Conservation (phyloP, 305 asterid species). For the Andrographis paniculata region DNA sequence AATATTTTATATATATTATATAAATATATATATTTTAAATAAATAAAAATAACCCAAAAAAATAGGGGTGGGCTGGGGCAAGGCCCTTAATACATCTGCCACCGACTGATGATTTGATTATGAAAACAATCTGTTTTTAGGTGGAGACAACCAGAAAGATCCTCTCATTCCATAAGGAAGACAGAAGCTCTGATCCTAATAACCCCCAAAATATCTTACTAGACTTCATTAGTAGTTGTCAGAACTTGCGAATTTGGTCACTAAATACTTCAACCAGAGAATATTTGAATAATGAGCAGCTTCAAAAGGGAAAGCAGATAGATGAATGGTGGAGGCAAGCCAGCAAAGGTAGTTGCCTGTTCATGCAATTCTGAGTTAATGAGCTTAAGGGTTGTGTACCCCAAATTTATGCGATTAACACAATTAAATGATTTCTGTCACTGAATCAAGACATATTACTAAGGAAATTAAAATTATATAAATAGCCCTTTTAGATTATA, state of each 20-base stretch:
- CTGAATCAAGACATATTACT: too few relatives aligned
- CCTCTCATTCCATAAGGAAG: constrained; percentile 93
- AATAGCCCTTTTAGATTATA: too few relatives aligned
- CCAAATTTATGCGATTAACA: too few relatives aligned
- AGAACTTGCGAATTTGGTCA: constrained; percentile 94
- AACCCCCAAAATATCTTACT: constrained; percentile 88
- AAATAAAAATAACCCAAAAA: too few relatives aligned
- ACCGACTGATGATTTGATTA: constrained; percentile 12
- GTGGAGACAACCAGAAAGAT: constrained; percentile 95
- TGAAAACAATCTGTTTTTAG: constrained; percentile 33
- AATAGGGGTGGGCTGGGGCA: too few relatives aligned
- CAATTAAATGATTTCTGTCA: too few relatives aligned
- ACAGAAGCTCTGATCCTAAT: constrained; percentile 76
- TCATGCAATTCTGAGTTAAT: constrained; percentile 2
- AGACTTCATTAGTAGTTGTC: constrained; percentile 98
- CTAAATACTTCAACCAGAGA: constrained; percentile 85
- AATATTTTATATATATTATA: too few relatives aligned
- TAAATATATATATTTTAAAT: too few relatives aligned
- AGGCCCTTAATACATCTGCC: too few relatives aligned
- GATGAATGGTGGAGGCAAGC: constrained; percentile 99
- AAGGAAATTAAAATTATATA: too few relatives aligned
- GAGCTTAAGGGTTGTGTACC: constrained; percentile 1
- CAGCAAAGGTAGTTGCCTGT: constrained; percentile 61
- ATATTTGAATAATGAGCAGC: constrained; percentile 85
- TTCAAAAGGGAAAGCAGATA: constrained; percentile 97